Evolutionary conservation across 2,329 filamentous ascomycete genomes (phyloP), one percentile per base, ranked within the genome.

Genomic region (Stemphylium beticola): DNA sequence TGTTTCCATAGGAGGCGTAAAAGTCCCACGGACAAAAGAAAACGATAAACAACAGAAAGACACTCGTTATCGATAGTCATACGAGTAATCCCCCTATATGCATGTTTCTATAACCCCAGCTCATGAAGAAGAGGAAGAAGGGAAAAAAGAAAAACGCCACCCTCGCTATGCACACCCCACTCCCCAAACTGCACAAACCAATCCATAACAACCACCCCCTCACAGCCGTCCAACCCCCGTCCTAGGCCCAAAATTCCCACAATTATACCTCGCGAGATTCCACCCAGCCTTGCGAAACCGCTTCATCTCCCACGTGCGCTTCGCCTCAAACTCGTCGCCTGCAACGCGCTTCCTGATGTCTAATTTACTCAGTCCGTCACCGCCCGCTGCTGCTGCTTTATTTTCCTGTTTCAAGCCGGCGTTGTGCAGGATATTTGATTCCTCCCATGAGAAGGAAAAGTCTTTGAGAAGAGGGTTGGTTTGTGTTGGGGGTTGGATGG

Each of bases 181-280:
- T 9, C 4, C 24, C 24, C 24, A 22, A 5, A 24, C 20, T 7
- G n/a, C 26, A 14, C 20, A 6, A 29, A 41, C 24, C 15, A 31
- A 18, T 2, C 14, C 4, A 41, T 9, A 29, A 29, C 14, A 12
- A 2, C 15, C 7, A 11, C 9, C 8, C 9, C 7, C 7, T 55
- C 58, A 76, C 2, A 76, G 48, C 20, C 74, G 53, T 1, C 61
- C 64, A n/a, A 76, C 54, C 0, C 75, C 74, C n/a, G 46, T 67
- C 52, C 69, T 70, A 7, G 74, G 63, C 3, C 74, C 74, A 62
- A 73, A 76, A 24, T 71, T 68, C 0, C 74, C 74, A 2, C 69
- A 58, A 53, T 76, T 76, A 38, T 71, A 77, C 36, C 61, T 67
- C 41, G 60, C 60, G 33, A 77, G 38, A 56, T 74, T 66, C n/a